A percentile compares a stretch with the other conserved stretches of the same genome.
Conservation (phyloP, 768 basidiomycete species). For the Calocybe cyanea region DNA sequence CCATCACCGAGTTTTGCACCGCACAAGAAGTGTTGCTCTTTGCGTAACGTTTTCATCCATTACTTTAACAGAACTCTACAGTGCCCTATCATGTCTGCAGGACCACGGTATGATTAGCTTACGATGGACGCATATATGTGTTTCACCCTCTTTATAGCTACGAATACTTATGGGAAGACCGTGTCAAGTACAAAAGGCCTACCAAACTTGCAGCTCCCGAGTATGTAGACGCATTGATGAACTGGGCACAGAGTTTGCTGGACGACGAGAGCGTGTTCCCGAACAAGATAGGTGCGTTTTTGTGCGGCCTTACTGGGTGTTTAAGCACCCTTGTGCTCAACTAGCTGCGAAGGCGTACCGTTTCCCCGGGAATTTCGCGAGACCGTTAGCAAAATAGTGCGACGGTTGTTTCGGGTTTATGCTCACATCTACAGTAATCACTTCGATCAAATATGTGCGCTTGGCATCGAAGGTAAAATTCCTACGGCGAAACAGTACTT, state of each 20-base stretch:
- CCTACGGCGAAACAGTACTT: no score
- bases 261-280: constrained; percentile 94
- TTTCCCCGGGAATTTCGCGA: constrained; percentile 90
- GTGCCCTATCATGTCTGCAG: constrained; percentile 97
- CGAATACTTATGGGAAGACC: constrained; percentile 95
- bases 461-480: constrained; percentile 99
- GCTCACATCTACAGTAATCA: constrained; percentile 99
- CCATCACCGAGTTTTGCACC: constrained; percentile 97
- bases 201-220: constrained; percentile 95
- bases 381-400: constrained; percentile 86
- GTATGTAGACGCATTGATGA: constrained; percentile 98
- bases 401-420: constrained; percentile 94
- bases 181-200: constrained; percentile 79
- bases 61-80: no score
- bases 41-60: no score
- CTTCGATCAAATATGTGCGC: constrained; percentile 97
- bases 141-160: constrained; percentile 47
- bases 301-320: not conserved
- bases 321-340: not conserved
- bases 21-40: constrained; percentile 65
- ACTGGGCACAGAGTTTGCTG: constrained; percentile 90
- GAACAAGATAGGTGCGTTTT: constrained; percentile 78
- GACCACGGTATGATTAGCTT: constrained; percentile 63
- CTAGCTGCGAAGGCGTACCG: constrained; percentile 59
- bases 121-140: not conserved